Conservation (phyloP, 164 flowering plant genomes). For the Taxillus chinensis region DNA sequence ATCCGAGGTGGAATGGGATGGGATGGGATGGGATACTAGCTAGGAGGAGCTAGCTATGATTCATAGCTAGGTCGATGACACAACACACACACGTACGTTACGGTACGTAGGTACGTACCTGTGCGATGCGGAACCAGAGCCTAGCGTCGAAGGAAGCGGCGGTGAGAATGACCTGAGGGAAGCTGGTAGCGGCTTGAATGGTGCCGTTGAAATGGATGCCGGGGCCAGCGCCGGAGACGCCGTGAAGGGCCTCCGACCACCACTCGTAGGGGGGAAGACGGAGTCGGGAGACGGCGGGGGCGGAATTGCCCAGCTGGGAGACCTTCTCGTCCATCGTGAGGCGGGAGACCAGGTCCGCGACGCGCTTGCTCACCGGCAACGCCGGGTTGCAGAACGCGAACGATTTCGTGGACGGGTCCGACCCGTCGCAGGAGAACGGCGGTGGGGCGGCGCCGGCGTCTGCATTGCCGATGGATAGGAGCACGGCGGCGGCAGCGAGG, state of each 20-base stretch:
- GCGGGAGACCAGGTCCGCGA: conserved; percentile 51
- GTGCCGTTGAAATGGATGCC: conserved; percentile 46
- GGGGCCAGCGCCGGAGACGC: conserved; percentile 34
- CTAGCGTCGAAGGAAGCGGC: conserved; percentile 62
- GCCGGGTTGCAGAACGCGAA: conserved; percentile 46
- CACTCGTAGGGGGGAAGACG: conserved; percentile 76
- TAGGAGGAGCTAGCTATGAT: no score
- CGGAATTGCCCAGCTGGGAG: conserved; percentile 60
- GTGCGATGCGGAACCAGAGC: conserved; percentile 78
- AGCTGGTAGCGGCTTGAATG: conserved; percentile 59
- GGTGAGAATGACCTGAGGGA: conserved; percentile 84
- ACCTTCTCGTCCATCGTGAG: conserved; percentile 83
- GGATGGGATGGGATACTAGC: no score
- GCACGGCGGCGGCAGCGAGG: conserved; percentile 3
- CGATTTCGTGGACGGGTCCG: conserved; percentile 33
- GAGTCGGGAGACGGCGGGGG: conserved; percentile 61
- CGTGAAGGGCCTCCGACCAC: conserved; percentile 90
- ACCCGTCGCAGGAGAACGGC: conserved; percentile 52
- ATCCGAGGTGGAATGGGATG: no score
- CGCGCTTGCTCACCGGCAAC: conserved; percentile 46
- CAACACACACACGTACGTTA: no score
- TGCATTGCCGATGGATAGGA: conserved; percentile 5
- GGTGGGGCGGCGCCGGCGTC: conserved; percentile 27
- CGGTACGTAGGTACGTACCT: conserved; percentile 25
- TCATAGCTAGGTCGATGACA: no score